A percentile compares a stretch with the other conserved stretches of the same genome.
Evolutionary conservation across 345 rosid genomes (phyloP).

Genomic region (Moricandia arvensis): DNA sequence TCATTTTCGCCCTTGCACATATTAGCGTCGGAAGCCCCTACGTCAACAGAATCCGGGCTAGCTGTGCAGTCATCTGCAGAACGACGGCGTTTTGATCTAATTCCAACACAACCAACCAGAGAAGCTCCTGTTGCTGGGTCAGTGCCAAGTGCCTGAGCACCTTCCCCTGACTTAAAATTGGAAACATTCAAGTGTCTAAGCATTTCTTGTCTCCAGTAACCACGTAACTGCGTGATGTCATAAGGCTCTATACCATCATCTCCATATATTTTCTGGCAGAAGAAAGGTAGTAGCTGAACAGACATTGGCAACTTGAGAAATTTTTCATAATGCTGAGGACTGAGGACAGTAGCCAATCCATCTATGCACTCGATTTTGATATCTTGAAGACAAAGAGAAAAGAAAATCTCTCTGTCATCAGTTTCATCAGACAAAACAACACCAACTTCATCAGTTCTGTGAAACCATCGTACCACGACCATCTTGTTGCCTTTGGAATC

Average conservation of each 20-base stretch:
- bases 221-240: slow-evolving; percentile 63
- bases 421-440: slow-evolving; percentile 50
- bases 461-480: slow-evolving; percentile 91
- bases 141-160: slow-evolving; percentile 25
- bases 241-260: slow-evolving; percentile 63
- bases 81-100: slow-evolving; percentile 54
- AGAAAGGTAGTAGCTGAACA: slow-evolving; percentile 46
- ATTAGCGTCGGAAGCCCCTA: slow-evolving; percentile 24
- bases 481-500: slow-evolving; percentile 65
- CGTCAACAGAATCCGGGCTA: slow-evolving; percentile 19
- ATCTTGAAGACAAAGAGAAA: slow-evolving; percentile 86
- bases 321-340: slow-evolving; percentile 67
- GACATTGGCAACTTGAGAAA: slow-evolving; percentile 38
- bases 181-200: slow-evolving; percentile 38
- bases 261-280: slow-evolving; percentile 61
- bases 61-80: slow-evolving; percentile 30
- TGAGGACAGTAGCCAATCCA: slow-evolving; percentile 80
- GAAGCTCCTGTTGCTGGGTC: slow-evolving; percentile 26
- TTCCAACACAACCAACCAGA: slow-evolving; percentile 35
- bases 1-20: slow-evolving; percentile 18
- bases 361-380: slow-evolving; percentile 82
- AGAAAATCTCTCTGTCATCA: slow-evolving; percentile 80
- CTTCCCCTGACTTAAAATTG: slow-evolving; percentile 23
- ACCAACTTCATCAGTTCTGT: slow-evolving; percentile 89
- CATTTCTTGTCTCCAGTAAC: slow-evolving; percentile 78